phyloP scores from a whole-genome alignment of 139 green algal genomes.

The Microglena sp. region DNA sequence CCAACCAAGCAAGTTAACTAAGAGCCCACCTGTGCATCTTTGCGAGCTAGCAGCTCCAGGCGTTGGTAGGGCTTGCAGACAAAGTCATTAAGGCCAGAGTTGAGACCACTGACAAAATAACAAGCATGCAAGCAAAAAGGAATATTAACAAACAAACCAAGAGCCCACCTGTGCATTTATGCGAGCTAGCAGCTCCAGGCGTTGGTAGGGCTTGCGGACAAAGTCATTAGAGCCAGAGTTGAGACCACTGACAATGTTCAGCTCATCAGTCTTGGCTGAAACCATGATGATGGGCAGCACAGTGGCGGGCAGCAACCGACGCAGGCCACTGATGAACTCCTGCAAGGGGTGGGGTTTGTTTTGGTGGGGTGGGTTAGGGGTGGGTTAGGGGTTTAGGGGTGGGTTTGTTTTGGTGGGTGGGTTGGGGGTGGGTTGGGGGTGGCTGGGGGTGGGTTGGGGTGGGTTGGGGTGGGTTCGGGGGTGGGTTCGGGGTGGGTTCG shows the following conservation, averaged over 20 bases:
- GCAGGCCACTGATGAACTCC: no score
- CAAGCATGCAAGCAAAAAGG: not conserved
- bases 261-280: constrained; percentile 30
- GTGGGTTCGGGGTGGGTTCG: no score
- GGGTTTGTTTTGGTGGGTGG: no score
- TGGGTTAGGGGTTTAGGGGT: no score
- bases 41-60: not conserved
- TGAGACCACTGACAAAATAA: not conserved
- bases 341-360: no score
- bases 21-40: not conserved
- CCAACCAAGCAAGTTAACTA: no score
- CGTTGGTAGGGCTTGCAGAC: not conserved
- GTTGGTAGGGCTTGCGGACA: constrained; percentile 43
- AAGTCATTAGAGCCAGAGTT: constrained; percentile 45
- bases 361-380: no score
- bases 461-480: no score
- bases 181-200: constrained; percentile 39
- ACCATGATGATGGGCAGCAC: constrained; percentile 52
- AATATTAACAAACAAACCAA: not conserved
- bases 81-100: not conserved
- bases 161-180: constrained; percentile 4
- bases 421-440: no score
- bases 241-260: constrained; percentile 44
- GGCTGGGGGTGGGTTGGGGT: no score
- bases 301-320: constrained; percentile 20